phyloP scores from a whole-genome alignment of 2,329 filamentous ascomycete species.

The Paraconiothyrium sp. region DNA sequence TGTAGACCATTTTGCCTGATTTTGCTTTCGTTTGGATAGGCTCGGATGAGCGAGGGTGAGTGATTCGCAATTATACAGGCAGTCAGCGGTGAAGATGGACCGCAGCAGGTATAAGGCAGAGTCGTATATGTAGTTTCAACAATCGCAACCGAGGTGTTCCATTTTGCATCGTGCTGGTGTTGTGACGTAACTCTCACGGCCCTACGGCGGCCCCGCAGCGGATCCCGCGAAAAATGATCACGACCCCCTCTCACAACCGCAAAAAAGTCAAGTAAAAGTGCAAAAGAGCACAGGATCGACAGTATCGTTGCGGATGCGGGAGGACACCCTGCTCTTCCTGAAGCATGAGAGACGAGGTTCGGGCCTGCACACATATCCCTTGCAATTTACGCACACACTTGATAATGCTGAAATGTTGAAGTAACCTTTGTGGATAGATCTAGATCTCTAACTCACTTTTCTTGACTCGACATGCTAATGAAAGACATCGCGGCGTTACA shows the following conservation, averaged over 20 bases:
- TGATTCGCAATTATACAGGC: not conserved
- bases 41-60: not conserved
- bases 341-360: too few relatives aligned
- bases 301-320: too few relatives aligned
- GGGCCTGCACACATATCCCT: not conserved
- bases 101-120: not conserved
- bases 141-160: not conserved
- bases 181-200: conserved; percentile 16
- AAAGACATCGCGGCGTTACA: conserved; percentile 8
- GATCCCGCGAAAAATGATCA: conserved; percentile 1
- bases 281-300: too few relatives aligned
- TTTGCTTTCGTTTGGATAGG: not conserved
- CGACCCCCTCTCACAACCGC: conserved; percentile 1
- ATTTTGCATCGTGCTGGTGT: conserved; percentile 3
- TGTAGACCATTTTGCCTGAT: conserved; percentile 68
- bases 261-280: not conserved
- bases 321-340: too few relatives aligned
- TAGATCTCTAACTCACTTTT: not conserved
- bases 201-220: conserved; percentile 13
- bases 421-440: not conserved
- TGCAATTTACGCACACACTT: not conserved
- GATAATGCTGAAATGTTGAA: not conserved
- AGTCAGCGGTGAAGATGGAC: not conserved
- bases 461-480: not conserved
- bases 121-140: not conserved